Evolutionary conservation across 2,329 filamentous ascomycete genomes (phyloP).

Genomic region (Fusarium hostae): DNA sequence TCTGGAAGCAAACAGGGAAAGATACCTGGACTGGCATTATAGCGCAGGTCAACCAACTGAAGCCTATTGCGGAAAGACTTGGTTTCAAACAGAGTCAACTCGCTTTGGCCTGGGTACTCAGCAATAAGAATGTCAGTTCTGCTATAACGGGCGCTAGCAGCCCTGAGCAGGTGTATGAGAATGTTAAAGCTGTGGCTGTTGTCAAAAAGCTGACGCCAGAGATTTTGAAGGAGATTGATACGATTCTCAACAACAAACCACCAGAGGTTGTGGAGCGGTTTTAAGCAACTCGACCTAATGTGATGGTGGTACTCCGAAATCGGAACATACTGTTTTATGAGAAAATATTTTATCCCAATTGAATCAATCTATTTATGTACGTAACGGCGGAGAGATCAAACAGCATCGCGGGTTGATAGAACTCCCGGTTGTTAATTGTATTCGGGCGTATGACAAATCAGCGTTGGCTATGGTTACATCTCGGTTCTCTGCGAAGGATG

Average conservation of each 20-base stretch:
- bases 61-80: slow-evolving; percentile 72
- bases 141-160: slow-evolving; percentile 71
- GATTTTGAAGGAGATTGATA: slow-evolving; percentile 69
- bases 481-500: background rate
- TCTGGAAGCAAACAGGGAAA: slow-evolving; percentile 61
- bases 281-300: background rate
- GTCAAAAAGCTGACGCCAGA: slow-evolving; percentile 68
- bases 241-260: slow-evolving; percentile 68
- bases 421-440: background rate
- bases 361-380: background rate
- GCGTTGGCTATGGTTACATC: background rate
- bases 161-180: slow-evolving; percentile 69
- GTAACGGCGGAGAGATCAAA: background rate
- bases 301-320: background rate
- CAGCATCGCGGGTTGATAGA: background rate
- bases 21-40: slow-evolving; percentile 67
- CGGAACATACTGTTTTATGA: background rate
- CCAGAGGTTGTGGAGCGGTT: slow-evolving; percentile 51
- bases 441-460: slow-evolving; percentile 29
- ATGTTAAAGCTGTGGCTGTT: slow-evolving; percentile 62
- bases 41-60: slow-evolving; percentile 67
- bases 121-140: slow-evolving; percentile 69
- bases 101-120: slow-evolving; percentile 71
- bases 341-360: background rate
- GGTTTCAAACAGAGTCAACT: slow-evolving; percentile 67